Evolutionary conservation across 2,329 filamentous ascomycete species (phyloP), one percentile per base, ranked within the genome.

Genomic region (Didymellaceae sp.): DNA sequence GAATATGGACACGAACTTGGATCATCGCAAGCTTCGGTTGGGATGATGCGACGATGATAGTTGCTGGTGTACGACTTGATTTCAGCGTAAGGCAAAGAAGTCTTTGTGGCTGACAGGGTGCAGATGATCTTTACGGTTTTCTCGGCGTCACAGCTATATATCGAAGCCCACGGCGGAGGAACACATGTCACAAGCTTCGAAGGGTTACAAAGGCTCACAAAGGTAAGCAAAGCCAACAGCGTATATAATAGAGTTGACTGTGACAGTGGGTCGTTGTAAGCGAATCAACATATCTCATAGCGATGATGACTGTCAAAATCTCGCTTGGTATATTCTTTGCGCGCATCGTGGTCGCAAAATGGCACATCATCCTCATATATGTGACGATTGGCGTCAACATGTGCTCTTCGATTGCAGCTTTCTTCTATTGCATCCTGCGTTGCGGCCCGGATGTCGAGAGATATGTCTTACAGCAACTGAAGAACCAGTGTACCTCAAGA

Each of bases 391-490:
- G 78, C 39, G 16, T 74, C 54, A 73, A 63, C 40, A 64, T 73
- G 9, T 32, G 69, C 3, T 70, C 69, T 10, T 72, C 72, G 1
- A 31, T 57, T 6, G 52, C 62, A 7, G 79, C 80, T 39, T 79
- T 80, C 63, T 78, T 83, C 59, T 74, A 82, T 48, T 66, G 77
- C 41, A 67, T 81, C 10, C 77, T 84, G 37, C 77, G 83, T 65
- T 85, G 82, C 61, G 69, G 70, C 2, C 14, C 61, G 1, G 52
- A 68, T 20, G 45, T 70, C 8, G 55, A 68, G 10, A 13, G 56
- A 10, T 73, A 72, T 26, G 61, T 63, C 0, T 40, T 73, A 3
- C 59, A 67, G 20, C 74, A 70, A 8, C 42, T 70, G 0, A 41
- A 67, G 10, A 68, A 75, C 7, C 57, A 68, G 13, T 82, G 80